Percentiles rank a stretch among this genome's conserved stretches.
phyloP scores from a whole-genome alignment of 2,329 filamentous ascomycete species.

The Penicillium sp. region DNA sequence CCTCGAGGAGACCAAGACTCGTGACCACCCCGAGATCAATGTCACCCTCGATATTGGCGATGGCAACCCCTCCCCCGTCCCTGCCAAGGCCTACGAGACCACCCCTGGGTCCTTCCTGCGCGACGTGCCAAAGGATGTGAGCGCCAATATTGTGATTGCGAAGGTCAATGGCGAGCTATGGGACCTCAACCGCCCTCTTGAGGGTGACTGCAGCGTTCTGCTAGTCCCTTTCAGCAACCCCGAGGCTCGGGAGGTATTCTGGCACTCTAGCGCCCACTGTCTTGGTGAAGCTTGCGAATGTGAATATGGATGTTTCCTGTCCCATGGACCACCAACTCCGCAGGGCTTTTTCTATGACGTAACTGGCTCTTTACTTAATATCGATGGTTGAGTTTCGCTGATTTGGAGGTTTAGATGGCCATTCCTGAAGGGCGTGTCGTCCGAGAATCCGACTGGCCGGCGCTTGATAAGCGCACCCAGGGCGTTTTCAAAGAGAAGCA shows the following conservation, averaged over 20 bases:
- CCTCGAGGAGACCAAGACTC: constrained; percentile 69
- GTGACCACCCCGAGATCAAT: constrained; percentile 47
- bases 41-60: constrained; percentile 50
- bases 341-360: constrained; percentile 41
- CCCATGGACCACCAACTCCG: constrained; percentile 87
- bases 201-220: constrained; percentile 81
- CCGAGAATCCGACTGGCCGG: constrained; percentile 76
- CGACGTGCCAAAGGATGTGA: constrained; percentile 80
- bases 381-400: too few species aligned
- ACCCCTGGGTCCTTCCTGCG: constrained; percentile 76
- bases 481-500: constrained; percentile 96
- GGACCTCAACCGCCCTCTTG: constrained; percentile 89
- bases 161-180: constrained; percentile 83
- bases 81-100: constrained; percentile 85
- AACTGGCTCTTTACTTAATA: too few species aligned
- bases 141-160: constrained; percentile 82
- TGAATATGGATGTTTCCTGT: constrained; percentile 86
- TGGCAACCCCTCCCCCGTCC: constrained; percentile 40
- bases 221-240: constrained; percentile 76
- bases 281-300: constrained; percentile 93
- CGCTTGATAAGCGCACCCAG: constrained; percentile 75
- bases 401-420: constrained; percentile 60
- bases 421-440: constrained; percentile 70
- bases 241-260: constrained; percentile 90
- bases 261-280: constrained; percentile 94